phyloP scores from a whole-genome alignment of 805 yeast species.

The Candida nemodendra region DNA sequence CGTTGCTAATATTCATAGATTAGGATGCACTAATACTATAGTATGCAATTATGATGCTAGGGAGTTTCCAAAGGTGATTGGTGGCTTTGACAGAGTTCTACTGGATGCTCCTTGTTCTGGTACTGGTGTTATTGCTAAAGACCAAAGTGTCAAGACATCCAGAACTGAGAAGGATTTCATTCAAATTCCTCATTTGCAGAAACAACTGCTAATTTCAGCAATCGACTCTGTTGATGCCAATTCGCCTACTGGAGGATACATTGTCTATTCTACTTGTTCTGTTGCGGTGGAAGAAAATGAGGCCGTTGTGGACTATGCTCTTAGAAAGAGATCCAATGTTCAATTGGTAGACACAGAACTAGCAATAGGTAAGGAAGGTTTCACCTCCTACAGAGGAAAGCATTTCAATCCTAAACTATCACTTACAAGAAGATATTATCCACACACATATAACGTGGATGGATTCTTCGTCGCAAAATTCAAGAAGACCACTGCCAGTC shows the following conservation, averaged over 20 bases:
- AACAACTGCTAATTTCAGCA: constrained; percentile 89
- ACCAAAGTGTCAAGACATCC: constrained; percentile 87
- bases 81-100: constrained; percentile 93
- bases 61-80: constrained; percentile 96
- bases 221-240: constrained; percentile 96
- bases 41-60: constrained; percentile 98
- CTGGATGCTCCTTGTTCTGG: constrained; percentile 99
- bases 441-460: constrained; percentile 97
- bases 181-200: constrained; percentile 94
- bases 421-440: constrained; percentile 92
- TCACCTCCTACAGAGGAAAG: constrained; percentile 90
- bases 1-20: constrained; percentile 95
- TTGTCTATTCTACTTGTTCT: constrained; percentile 97
- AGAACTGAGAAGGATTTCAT: constrained; percentile 96
- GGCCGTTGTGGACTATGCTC: constrained; percentile 96
- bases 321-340: constrained; percentile 94
- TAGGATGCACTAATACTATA: constrained; percentile 94
- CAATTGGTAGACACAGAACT: constrained; percentile 90
- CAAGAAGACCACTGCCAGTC: constrained; percentile 83
- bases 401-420: constrained; percentile 74
- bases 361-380: constrained; percentile 94
- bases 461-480: constrained; percentile 98
- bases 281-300: constrained; percentile 98
- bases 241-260: constrained; percentile 87
- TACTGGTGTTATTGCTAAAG: constrained; percentile 98